Conservation (phyloP, 192 early-diverging fungal genomes). For the Podila epicladia region DNA sequence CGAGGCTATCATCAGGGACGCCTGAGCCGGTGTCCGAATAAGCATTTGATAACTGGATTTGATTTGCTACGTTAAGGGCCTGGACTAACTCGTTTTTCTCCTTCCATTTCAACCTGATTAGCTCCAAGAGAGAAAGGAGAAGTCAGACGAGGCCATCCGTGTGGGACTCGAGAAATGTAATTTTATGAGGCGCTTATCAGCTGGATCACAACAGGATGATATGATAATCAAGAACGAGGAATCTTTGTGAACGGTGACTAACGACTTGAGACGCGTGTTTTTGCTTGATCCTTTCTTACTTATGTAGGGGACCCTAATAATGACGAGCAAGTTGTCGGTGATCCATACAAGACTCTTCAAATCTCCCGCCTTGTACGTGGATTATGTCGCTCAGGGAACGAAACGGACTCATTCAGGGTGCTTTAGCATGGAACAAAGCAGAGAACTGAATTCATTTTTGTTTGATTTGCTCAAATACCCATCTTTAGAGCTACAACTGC, state of each 20-base stretch:
- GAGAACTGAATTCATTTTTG: background rate
- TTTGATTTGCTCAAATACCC: background rate
- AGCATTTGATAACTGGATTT: no score
- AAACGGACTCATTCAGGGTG: background rate
- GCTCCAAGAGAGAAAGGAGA: slow-evolving; percentile 63
- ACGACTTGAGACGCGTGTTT: background rate
- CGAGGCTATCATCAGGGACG: background rate
- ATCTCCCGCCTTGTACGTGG: slow-evolving; percentile 78
- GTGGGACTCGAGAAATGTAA: slow-evolving; percentile 63
- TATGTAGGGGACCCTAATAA: slow-evolving; percentile 74
- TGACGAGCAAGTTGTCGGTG: slow-evolving; percentile 77
- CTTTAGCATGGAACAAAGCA: background rate
- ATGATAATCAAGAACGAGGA: background rate
- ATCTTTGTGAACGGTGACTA: background rate
- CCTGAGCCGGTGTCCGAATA: background rate
- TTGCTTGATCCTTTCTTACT: background rate
- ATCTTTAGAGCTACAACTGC: slow-evolving; percentile 67
- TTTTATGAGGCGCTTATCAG: background rate
- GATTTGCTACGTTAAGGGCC: no score
- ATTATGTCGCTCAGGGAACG: background rate
- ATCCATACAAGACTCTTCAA: slow-evolving; percentile 95
- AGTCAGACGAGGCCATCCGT: slow-evolving; percentile 68
- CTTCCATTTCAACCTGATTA: slow-evolving; percentile 22
- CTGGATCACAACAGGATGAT: background rate
- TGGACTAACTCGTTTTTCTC: background rate